phyloP scores from a whole-genome alignment of 495 filamentous ascomycete species.

The Parachaetomium inaequale region DNA sequence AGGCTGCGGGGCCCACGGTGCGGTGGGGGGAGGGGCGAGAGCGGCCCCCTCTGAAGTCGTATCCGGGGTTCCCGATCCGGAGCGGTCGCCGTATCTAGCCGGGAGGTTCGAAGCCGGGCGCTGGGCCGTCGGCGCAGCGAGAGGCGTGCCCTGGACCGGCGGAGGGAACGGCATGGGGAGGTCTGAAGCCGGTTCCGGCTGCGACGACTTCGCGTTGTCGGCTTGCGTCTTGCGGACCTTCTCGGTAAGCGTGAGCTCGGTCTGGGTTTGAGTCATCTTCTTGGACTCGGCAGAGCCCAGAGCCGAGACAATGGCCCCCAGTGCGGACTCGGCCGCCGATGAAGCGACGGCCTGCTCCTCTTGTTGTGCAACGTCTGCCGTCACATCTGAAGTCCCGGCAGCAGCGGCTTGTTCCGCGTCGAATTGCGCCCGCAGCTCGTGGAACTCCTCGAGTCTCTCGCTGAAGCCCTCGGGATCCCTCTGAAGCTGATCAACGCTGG shows the following conservation, averaged over 20 bases:
- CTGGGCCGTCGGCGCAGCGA: constrained; percentile 84
- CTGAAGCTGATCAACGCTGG: constrained; percentile 42
- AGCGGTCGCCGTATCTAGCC: constrained; percentile 68
- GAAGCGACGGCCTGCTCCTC: constrained; percentile 3
- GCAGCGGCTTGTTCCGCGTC: constrained; percentile 44
- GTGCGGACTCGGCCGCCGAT: constrained; percentile 2
- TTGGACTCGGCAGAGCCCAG: constrained; percentile 13
- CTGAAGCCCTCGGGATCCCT: constrained; percentile 51
- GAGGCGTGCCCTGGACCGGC: constrained; percentile 67
- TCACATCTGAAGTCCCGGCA: constrained; percentile 14
- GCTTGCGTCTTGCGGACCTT: constrained; percentile 77
- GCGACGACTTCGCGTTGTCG: constrained; percentile 56
- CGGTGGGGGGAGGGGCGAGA: constrained; percentile 60
- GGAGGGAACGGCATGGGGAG: constrained; percentile 72
- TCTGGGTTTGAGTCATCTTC: constrained; percentile 13
- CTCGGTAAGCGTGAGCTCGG: constrained; percentile 70
- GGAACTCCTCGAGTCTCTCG: constrained; percentile 52
- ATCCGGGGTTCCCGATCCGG: constrained; percentile 70
- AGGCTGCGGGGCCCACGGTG: constrained; percentile 90
- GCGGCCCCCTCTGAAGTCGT: constrained; percentile 38
- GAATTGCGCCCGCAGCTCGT: constrained; percentile 54
- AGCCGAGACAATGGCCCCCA: background rate
- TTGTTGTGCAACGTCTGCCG: constrained; percentile 15
- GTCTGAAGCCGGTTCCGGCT: constrained; percentile 53
- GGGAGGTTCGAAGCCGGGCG: constrained; percentile 78